These are phyloP conservation scores for Colletotrichum tabaci DNA, from an alignment of 2,329 filamentous ascomycete genomes.

Conservation along the genomic window DNA sequence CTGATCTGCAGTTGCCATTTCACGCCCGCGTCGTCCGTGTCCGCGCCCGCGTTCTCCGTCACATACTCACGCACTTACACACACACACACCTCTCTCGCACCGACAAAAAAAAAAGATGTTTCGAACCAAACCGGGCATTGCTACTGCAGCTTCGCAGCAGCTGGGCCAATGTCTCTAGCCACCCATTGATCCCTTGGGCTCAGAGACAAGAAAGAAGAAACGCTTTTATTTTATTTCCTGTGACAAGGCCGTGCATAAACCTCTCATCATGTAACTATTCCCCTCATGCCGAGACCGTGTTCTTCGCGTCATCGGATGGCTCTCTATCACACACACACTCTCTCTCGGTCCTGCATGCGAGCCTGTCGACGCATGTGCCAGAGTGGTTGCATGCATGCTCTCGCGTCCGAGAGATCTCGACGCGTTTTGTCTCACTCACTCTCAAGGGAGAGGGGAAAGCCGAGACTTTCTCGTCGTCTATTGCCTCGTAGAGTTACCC, in stretches of 20 bases:
- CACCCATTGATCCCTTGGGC: not conserved
- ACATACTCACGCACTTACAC: too few relatives aligned
- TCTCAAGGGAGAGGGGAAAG: slow-evolving; percentile 6
- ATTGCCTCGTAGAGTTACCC: slow-evolving; percentile 3
- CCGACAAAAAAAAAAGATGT: slow-evolving; percentile 8
- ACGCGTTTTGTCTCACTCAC: slow-evolving; percentile 28
- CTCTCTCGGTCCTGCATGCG: slow-evolving; percentile 25
- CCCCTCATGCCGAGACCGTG: not conserved
- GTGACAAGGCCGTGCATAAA: slow-evolving; percentile 13
- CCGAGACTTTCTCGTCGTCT: not conserved
- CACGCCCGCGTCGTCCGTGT: slow-evolving; percentile 8
- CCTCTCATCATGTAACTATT: slow-evolving; percentile 16
- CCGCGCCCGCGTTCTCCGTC: slow-evolving; percentile 2
- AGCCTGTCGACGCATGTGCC: slow-evolving; percentile 27
- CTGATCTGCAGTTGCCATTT: slow-evolving; percentile 16
- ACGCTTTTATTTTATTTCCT: too few relatives aligned
- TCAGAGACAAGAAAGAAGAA: not conserved
- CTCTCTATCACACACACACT: not conserved
- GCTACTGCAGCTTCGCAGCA: slow-evolving; percentile 22
- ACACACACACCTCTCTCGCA: not conserved
- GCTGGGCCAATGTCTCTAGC: slow-evolving; percentile 14
- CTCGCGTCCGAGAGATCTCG: slow-evolving; percentile 14
- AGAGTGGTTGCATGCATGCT: slow-evolving; percentile 39
- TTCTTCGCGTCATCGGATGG: not conserved
- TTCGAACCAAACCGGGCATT: slow-evolving; percentile 19